Base-by-base conservation (phyloP, 169 alveolate species). In the Neospora caninum region DNA sequence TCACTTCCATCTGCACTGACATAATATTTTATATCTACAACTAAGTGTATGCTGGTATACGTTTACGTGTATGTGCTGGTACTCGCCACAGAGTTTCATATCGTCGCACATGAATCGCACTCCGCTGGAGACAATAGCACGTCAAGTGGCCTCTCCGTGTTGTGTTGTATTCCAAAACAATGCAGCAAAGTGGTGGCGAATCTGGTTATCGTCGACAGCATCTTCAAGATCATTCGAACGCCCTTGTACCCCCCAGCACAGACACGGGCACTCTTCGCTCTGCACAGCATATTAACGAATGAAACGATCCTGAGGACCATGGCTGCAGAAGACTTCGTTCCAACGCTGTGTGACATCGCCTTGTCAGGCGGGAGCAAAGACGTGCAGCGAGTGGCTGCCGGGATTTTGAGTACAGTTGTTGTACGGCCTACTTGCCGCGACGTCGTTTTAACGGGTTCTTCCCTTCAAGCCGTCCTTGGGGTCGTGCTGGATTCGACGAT, bases 341-440 rank as follows among this genome's bases (percentile, higher is more conserved):
- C 53, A 42, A 82, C 89, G 64, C 67, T 82, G 38, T 82, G 89
- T 36, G 67, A 41, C 34, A 82, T 82, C 41, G 89, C 89, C 25
- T 49, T 82, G n/a, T 22, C 31, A 38, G 89, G 89, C 16, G 89
- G 89, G 1, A 82, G 69, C 41, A 42, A 38, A 9, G 89, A 82
- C 64, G 89, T 82, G 38, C 89, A 82, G 89, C 53, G 89, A 0
- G 89, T 82, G 29, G 89, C 89, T 36, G 89, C 89, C 9, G 89
- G 89, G 25, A 49, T 82, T 20, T 9, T 82, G 22, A 82, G 89
- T 49, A 82, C 89, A 36, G 10, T 41, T 38, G 67, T 82, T 25
- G 89, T 42, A 22, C 58, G 89, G 41, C 89, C 89, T 41, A 29
- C 34, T 13, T 82, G 89, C 27, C 89, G 89, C 38, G 89, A 82